Evolutionary conservation across 352 stramenopile species (phyloP), one percentile per base, ranked within the genome.

Genomic region (Phytopythium sindhum): DNA sequence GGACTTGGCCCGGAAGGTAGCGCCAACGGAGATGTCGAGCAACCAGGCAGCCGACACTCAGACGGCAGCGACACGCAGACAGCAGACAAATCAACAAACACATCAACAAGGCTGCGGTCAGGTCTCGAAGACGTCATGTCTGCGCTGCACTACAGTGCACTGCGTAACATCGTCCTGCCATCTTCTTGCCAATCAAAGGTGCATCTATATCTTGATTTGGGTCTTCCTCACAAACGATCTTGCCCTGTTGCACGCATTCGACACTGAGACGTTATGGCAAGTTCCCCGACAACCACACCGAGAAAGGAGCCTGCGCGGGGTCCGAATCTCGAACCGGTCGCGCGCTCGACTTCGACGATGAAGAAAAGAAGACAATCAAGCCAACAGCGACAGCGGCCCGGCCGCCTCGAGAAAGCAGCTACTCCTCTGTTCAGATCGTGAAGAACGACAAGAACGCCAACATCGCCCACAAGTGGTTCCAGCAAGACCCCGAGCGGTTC

Each of bases 41-140:
- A n/a, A n/a, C n/a, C n/a, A n/a, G n/a, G n/a, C n/a, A n/a, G n/a
- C n/a, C n/a, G n/a, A n/a, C n/a, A n/a, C n/a, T n/a, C n/a, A n/a
- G n/a, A n/a, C n/a, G n/a, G n/a, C n/a, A n/a, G n/a, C n/a, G n/a
- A n/a, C n/a, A n/a, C n/a, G n/a, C n/a, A n/a, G n/a, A n/a, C n/a
- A n/a, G n/a, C n/a, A n/a, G n/a, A n/a, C n/a, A n/a, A n/a, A n/a
- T n/a, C n/a, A n/a, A n/a, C n/a, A n/a, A n/a, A n/a, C n/a, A n/a
- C n/a, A n/a, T n/a, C n/a, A n/a, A n/a, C n/a, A n/a, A n/a, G 35
- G 67, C 51, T 21, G 60, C 58, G 39, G 39, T 45, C 39, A 45
- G 39, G 21, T 45, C 39, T 1, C 39, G 21, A 45, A n/a, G 39
- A 45, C 39, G 39, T 21, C 11, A 21, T n/a, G 12, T 11, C n/a